Base-by-base conservation (phyloP, 345 rosid species). In the Camelina sativa region DNA sequence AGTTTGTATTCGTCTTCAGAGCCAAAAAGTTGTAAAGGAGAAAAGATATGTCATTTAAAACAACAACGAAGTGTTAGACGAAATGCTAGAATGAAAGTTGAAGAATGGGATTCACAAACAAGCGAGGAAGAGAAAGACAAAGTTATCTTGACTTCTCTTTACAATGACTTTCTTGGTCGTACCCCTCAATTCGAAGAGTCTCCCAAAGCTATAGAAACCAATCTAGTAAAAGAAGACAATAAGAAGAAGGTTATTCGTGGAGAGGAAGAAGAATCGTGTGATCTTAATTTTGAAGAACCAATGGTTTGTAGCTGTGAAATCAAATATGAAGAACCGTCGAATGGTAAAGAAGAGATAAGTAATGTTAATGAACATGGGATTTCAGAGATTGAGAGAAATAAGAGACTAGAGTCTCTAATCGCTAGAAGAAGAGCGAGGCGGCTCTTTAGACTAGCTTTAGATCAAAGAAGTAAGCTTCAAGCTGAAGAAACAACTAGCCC, bases 321-420 rank as follows among this genome's bases (percentile, higher is more conserved):
- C 65, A 76, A 80, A 15, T 80, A 85, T 7, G 81, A 41, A 41
- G 47, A 41, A 4, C 0, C 47, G 1, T 1, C n/a, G 11, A 86
- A 89, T 69, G 1, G 47, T 41, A 91, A 76, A 65, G 85, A 91
- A 46, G 92, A 90, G 74, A 88, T 85, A 71, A 81, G 84, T 83
- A 88, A 90, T 81, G 82, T 85, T 16, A 86, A 85, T 86, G 97
- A 91, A 70, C 86, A 85, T 12, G 92, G 97, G 52, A 61, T 86
- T 16, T 85, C 97, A 0, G 96, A 92, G 87, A 44, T 86, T 10
- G 99, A 95, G 69, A 85, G 96, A 65, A 88, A 88, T 67, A 86
- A 53, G 62, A 89, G 97, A 73, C 65, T 95, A 57, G 96, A 95
- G 79, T 86, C 84, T 82, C 69, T 95, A 4, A 91, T 92, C 2